Base-by-base conservation (phyloP, 2,329 filamentous ascomycete species). In the Paecilomyces fulvus region DNA sequence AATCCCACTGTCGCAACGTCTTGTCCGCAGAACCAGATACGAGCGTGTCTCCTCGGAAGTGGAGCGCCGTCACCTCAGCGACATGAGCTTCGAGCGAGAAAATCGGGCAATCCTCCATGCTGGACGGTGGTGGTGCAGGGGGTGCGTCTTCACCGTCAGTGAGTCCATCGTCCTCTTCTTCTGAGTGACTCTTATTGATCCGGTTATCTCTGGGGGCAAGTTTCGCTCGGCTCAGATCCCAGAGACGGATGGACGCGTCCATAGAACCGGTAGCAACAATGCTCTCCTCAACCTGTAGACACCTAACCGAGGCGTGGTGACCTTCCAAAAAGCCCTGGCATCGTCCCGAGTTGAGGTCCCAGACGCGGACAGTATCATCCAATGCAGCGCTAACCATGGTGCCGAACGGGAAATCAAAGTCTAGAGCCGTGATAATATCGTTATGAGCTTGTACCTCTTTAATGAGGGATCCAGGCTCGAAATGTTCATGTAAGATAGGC, bases 11-110 rank as follows among this genome's bases (percentile, higher is more conserved):
- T 49, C 94, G 86, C 55, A 99, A 79, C 1, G 94, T 99, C 80
- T 99, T 99, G 76, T 99, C 94, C 0, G 94, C 88, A 7, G 92
- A 97, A 11, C 94, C 94, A 1, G 94, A 99, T 30, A 99, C 91
- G 14, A 99, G 81, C 0, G 90, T 91, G 63, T 96, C 87, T 55
- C 89, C 89, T 58, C 86, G 83, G 75, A 99, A 95, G 74, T 97
- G 87, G 23, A 99, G 80, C 7, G 94, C 92, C 11, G 94, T 97
- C 61, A 99, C 87, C 76, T 96, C 92, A 61, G 90, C 92, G 25
- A 99, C 86, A 67, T 99, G 94, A 0, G 92, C 88, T 71, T 90
- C 86, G 25, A 99, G 81, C 0, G 90, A 90, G 70, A 89, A 92
- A n/a, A 97, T 78, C 12, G 87, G 86, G 71, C 92, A 96, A 67